A percentile compares a stretch with the other conserved stretches of the same genome.
These are phyloP conservation scores for Tetrapisispora iriomotensis DNA, from an alignment of 805 yeast genomes.

Conservation along the genomic window DNA sequence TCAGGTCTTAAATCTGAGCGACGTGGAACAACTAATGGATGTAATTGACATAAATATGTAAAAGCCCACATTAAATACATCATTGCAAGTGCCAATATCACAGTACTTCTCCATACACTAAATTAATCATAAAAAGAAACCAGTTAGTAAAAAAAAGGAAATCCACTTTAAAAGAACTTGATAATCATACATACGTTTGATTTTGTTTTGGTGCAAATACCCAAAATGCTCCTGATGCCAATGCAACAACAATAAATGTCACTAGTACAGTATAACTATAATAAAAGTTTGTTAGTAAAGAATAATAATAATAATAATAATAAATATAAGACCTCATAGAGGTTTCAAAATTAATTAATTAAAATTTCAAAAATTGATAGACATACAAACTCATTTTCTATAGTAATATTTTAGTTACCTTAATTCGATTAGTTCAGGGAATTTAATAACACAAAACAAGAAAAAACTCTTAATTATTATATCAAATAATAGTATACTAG, in stretches of 20 bases:
- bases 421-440: too few species aligned
- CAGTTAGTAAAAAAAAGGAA: constrained; percentile 1
- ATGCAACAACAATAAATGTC: constrained; percentile 49
- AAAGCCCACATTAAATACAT: constrained; percentile 88
- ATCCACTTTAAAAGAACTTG: background rate
- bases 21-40: constrained; percentile 85
- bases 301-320: too few species aligned
- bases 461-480: too few species aligned
- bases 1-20: constrained; percentile 88
- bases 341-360: background rate
- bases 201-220: constrained; percentile 75
- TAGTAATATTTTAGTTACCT: too few species aligned
- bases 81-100: constrained; percentile 59
- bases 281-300: constrained; percentile 2
- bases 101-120: constrained; percentile 65
- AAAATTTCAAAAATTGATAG: too few species aligned
- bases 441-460: too few species aligned
- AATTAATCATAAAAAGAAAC: background rate
- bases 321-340: too few species aligned
- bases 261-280: constrained; percentile 60
- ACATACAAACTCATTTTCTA: too few species aligned
- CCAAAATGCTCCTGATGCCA: constrained; percentile 66
- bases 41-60: constrained; percentile 75
- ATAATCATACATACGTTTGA: constrained; percentile 42
- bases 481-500: too few species aligned